Evolutionary conservation across 768 basidiomycete species (phyloP).

Genomic region (Tylopilus plumbeoviolaceoides): DNA sequence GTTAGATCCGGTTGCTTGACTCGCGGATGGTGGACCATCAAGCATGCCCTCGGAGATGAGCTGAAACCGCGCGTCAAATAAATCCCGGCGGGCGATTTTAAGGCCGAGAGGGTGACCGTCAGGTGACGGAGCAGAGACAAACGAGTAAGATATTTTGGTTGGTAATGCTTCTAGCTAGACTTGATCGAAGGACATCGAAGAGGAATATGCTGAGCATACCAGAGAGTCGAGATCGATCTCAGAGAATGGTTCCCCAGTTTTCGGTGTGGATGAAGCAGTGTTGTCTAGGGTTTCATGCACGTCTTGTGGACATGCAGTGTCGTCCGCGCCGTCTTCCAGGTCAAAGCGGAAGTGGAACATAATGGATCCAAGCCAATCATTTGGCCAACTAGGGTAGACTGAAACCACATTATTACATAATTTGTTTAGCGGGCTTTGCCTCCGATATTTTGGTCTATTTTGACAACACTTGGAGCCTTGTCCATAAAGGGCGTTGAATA

Average conservation of each 20-base stretch:
- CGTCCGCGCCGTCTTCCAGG: conserved; percentile 43
- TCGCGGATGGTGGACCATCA: conserved; percentile 28
- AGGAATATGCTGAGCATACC: conserved; percentile 24
- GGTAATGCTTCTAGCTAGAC: conserved; percentile 68
- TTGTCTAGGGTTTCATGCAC: neutral
- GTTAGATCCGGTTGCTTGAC: conserved; percentile 11
- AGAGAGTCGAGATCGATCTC: conserved; percentile 30
- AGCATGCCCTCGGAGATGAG: conserved; percentile 58
- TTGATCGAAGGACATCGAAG: conserved; percentile 13
- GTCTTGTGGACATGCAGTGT: conserved; percentile 13
- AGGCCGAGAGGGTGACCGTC: conserved; percentile 25
- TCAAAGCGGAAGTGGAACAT: conserved; percentile 55
- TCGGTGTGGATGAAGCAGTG: neutral
- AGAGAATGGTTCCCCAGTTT: conserved; percentile 16
- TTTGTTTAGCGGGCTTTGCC: neutral
- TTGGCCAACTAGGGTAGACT: neutral
- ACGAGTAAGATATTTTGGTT: conserved; percentile 74
- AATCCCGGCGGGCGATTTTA: conserved; percentile 69
- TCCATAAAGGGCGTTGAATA: conserved; percentile 8
- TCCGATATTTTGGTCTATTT: neutral
- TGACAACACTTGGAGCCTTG: neutral
- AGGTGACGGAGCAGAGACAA: conserved; percentile 49
- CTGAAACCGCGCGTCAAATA: conserved; percentile 97
- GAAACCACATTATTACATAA: neutral
- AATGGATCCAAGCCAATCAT: neutral